Base-by-base conservation (phyloP, 768 basidiomycete species). In the Pisolithus microcarpus region DNA sequence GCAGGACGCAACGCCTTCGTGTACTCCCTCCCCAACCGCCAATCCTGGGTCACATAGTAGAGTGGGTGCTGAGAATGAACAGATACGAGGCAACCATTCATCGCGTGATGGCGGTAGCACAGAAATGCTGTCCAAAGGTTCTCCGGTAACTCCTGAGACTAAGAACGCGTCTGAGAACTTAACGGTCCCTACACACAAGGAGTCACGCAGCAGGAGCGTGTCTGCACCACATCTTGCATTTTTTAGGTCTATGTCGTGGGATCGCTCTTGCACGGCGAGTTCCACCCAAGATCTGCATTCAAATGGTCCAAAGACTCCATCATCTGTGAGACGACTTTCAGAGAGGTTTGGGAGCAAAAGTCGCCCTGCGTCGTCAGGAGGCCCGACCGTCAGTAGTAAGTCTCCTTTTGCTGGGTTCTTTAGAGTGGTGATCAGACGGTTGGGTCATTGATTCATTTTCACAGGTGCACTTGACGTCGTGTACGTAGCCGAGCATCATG, bases 401-500 rank as follows among this genome's bases (percentile, higher is more conserved):
- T 60, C 9, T 19, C 51, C 40, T 23, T 34, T 5, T 21, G 16
- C 4, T n/a, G n/a, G n/a, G n/a, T 6, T n/a, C 26, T 26, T 26
- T 6, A 26, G 1, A 6, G 5, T 6, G 26, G 26, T 7, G 26
- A 18, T 38, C 24, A 18, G 4, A 21, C 9, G 19, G 16, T 15
- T 39, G 24, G 37, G n/a, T 11, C 2, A 16, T 24, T 48, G n/a
- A 18, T 38, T 26, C 15, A 16, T 11, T 31, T 7, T 8, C n/a
- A 15, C 30, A 65, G 63, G 64, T 38, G 65, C 66, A 0, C 61
- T 78, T 7, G 65, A 72, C 44, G 65, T 84, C 8, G 65, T 72
- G 15, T 84, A 77, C 54, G 69, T 85, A 24, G 80, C 81, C 1
- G 94, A 96, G 66, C 79, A 90, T 60, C 91, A 94, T 61, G 89